A percentile compares a stretch with the other conserved stretches of the same genome.
These are phyloP conservation scores for Colletotrichum cordylinicola DNA, from an alignment of 2,329 filamentous ascomycete species.

Conservation along the genomic window DNA sequence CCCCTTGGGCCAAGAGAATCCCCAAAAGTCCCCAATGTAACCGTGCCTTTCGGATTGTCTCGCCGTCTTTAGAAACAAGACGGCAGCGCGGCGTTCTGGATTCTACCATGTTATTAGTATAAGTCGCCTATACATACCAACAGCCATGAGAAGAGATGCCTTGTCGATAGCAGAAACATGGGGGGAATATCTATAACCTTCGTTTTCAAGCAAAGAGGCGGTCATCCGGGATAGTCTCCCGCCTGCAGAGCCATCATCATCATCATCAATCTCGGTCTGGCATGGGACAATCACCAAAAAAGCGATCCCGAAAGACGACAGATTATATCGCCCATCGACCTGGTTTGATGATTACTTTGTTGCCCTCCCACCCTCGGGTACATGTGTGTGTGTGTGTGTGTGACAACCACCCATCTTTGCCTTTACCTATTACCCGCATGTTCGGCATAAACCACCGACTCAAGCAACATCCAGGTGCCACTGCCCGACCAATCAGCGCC, in stretches of 20 bases:
- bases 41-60: not conserved
- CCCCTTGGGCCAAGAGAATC: not conserved
- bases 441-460: slow-evolving; percentile 14
- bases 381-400: too few species aligned
- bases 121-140: not conserved
- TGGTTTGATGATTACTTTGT: too few species aligned
- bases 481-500: slow-evolving; percentile 18
- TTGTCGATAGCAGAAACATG: slow-evolving; percentile 13
- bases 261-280: not conserved
- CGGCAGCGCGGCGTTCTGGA: not conserved
- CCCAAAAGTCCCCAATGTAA: slow-evolving; percentile 6
- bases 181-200: not conserved
- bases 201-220: not conserved
- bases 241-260: not conserved
- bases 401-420: not conserved
- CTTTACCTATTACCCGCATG: not conserved
- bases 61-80: not conserved
- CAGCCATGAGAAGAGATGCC: not conserved
- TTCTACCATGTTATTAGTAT: not conserved
- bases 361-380: too few species aligned
- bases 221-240: not conserved
- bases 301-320: not conserved
- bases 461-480: not conserved
- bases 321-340: not conserved
- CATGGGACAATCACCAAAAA: not conserved